phyloP scores from a whole-genome alignment of 345 rosid genomes.

The Carallia pectinifolia region DNA sequence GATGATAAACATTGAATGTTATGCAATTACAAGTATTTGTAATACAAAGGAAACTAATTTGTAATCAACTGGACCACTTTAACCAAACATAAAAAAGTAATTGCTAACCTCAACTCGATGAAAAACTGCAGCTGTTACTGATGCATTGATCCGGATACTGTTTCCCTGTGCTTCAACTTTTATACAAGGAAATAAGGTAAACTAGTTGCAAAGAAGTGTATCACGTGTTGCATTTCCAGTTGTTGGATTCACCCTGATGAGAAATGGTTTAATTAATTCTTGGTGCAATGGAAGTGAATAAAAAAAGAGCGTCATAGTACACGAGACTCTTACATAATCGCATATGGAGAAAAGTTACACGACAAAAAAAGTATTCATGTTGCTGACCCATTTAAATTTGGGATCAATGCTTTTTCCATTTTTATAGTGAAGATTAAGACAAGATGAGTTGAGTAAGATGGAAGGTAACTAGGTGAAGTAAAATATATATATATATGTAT shows the following conservation, averaged over 20 bases:
- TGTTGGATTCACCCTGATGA: constrained; percentile 58
- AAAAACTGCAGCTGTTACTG: constrained; percentile 18
- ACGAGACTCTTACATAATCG: too few relatives aligned
- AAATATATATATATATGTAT: too few relatives aligned
- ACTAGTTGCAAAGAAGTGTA: constrained; percentile 73
- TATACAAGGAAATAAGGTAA: neutral
- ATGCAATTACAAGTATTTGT: neutral
- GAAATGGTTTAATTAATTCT: neutral
- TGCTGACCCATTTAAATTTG: too few relatives aligned
- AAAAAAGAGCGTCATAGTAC: too few relatives aligned
- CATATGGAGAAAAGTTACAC: too few relatives aligned
- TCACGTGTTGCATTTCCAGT: constrained; percentile 85
- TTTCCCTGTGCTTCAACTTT: constrained; percentile 6
- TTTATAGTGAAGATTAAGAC: too few relatives aligned
- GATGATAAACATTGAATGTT: neutral
- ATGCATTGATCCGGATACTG: neutral
- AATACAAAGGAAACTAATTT: too few relatives aligned
- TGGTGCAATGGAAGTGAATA: too few relatives aligned
- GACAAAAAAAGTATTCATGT: too few relatives aligned
- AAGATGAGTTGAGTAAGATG: too few relatives aligned
- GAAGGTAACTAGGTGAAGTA: neutral
- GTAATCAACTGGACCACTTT: neutral
- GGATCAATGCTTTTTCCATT: too few relatives aligned
- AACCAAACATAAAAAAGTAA: neutral
- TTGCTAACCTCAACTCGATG: constrained; percentile 19